Evolutionary conservation across 345 rosid genomes (phyloP), one percentile per base, ranked within the genome.

Genomic region (Eucalyptus lansdowneana): DNA sequence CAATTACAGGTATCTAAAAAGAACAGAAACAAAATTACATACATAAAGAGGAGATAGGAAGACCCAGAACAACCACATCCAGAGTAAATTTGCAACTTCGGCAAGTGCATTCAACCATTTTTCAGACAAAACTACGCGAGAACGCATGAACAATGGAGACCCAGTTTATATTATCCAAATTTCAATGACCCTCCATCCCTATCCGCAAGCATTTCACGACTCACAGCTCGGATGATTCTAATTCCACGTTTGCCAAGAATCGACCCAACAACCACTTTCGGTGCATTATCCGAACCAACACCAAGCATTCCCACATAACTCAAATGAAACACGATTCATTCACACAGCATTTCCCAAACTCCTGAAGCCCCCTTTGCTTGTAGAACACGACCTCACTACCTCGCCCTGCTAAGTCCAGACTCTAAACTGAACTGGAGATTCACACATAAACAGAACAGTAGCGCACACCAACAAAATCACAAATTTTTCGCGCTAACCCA

Each of bases 1-100:
- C 90, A 89, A 91, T 24, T 24, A 31, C 93, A 85, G 88, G 92
- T 87, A 91, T 87, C 91, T 88, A 89, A 90, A 80, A 34, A 31
- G 40, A 47, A 51, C 50, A 50, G 21, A 25, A 86, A 80, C 12
- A 58, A 86, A 86, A 31, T 51, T 86, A 53, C 56, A 34, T 11
- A 15, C 88, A 31, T 31, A 37, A 86, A 16, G 15, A 34, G 45
- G 0, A 50, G 45, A 49, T 31, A 58, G 62, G 60, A 86, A 53
- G 56, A 40, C 24, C 40, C 45, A 86, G 44, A 69, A 17, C 80
- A 69, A 69, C 44, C 13, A 34, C 80, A 69, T 34, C 80, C 80
- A 69, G 80, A 69, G 80, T 31, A 67, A 67, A 8, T 67, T 31
- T 16, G 80, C 5, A 31, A 67, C 40, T 34, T 67, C 42, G 3